phyloP scores from a whole-genome alignment of 179 eudicot species.

The Silene noctiflora region DNA sequence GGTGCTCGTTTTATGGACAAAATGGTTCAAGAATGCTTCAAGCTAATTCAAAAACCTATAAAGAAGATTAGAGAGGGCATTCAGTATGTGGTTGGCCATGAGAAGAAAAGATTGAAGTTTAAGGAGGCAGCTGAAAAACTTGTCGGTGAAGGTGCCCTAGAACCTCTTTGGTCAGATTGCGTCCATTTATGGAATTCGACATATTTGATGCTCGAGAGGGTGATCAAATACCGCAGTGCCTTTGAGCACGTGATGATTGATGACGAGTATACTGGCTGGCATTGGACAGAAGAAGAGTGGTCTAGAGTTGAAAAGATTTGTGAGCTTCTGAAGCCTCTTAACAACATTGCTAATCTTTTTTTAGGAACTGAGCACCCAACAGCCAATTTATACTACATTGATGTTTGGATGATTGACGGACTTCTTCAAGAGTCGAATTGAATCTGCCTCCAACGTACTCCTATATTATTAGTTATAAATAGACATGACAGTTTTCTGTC shows the following conservation, averaged over 20 bases:
- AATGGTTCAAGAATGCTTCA: conserved; percentile 18
- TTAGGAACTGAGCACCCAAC: conserved; percentile 15
- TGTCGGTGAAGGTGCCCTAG: background rate
- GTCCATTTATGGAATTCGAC: conserved; percentile 13
- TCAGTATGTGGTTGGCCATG: conserved; percentile 10
- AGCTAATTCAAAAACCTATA: conserved; percentile 6
- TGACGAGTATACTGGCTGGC: conserved; percentile 18
- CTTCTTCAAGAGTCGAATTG: background rate
- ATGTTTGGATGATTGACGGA: conserved; percentile 13
- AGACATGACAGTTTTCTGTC: no score
- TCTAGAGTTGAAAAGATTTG: conserved; percentile 20
- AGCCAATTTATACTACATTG: conserved; percentile 11
- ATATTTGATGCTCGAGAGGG: conserved; percentile 17
- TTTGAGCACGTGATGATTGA: conserved; percentile 23
- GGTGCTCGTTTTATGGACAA: conserved; percentile 19
- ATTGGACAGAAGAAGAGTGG: conserved; percentile 21
- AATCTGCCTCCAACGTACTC: background rate
- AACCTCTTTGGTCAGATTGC: conserved; percentile 14
- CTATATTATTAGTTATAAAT: no score
- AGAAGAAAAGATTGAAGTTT: conserved; percentile 14
- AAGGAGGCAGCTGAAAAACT: conserved; percentile 12
- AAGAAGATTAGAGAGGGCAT: conserved; percentile 14
- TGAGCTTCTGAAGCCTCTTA: conserved; percentile 17
- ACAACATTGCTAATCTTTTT: conserved; percentile 14
- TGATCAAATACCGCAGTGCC: conserved; percentile 16